Conservation (phyloP, 371 early-diverging fungal species). For the Neoconidiobolus thromboides region DNA sequence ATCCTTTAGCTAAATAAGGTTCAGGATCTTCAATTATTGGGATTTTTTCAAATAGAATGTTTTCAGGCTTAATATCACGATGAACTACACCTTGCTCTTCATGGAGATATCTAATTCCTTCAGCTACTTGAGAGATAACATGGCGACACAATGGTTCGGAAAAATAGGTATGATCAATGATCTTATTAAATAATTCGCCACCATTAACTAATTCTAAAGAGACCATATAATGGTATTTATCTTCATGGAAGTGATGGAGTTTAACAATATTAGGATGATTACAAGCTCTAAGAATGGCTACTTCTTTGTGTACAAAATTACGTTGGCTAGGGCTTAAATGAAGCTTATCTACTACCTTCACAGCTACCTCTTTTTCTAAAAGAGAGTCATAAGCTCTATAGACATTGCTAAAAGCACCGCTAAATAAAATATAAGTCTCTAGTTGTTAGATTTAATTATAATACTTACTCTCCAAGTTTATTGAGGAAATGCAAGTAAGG, state of each 20-base stretch:
- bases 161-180: conserved; percentile 59
- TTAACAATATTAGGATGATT: conserved; percentile 58
- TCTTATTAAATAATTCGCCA: conserved; percentile 72
- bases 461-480: conserved; percentile 43
- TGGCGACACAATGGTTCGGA: conserved; percentile 57
- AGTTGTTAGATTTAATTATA: background rate
- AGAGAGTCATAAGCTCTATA: conserved; percentile 40
- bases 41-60: conserved; percentile 65
- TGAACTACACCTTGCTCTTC: conserved; percentile 72
- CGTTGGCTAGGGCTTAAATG: conserved; percentile 27
- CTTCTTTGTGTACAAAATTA: conserved; percentile 66
- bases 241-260: conserved; percentile 41
- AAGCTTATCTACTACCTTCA: conserved; percentile 60
- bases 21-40: conserved; percentile 29
- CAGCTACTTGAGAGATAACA: conserved; percentile 72
- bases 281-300: conserved; percentile 64
- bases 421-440: conserved; percentile 12
- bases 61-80: conserved; percentile 94
- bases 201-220: conserved; percentile 67
- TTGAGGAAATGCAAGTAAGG: background rate
- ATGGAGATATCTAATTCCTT: conserved; percentile 77
- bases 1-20: conserved; percentile 8
- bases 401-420: conserved; percentile 71
- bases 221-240: conserved; percentile 47
- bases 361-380: conserved; percentile 42